These are phyloP conservation scores for Aspergillus diversus DNA, from an alignment of 495 filamentous ascomycete genomes.

Conservation along the genomic window DNA sequence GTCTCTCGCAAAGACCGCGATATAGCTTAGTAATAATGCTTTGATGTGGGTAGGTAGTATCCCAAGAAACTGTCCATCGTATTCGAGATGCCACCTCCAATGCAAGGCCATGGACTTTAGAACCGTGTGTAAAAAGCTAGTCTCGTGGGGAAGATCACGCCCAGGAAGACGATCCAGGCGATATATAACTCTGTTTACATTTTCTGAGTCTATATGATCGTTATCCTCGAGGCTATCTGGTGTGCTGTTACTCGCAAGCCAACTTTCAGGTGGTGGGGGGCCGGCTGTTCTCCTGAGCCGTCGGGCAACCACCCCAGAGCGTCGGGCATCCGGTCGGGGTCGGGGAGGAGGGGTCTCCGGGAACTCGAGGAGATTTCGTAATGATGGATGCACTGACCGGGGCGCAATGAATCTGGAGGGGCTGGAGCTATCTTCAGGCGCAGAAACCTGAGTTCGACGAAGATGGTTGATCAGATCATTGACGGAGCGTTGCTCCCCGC, in stretches of 20 bases:
- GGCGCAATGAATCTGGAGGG: constrained; percentile 26
- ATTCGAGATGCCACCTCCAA: constrained; percentile 69
- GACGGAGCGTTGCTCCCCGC: constrained; percentile 39
- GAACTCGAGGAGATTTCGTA: constrained; percentile 66
- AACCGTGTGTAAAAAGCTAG: constrained; percentile 59
- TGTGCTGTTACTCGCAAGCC: constrained; percentile 52
- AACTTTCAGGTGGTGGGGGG: constrained; percentile 72
- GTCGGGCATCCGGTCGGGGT: constrained; percentile 57
- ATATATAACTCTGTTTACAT: constrained; percentile 29
- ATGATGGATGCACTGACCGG: constrained; percentile 56
- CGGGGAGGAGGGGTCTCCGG: constrained; percentile 70
- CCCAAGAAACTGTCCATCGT: constrained; percentile 68
- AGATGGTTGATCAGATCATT: constrained; percentile 54
- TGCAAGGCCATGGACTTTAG: constrained; percentile 66
- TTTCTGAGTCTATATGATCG: constrained; percentile 4
- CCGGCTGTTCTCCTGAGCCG: constrained; percentile 60
- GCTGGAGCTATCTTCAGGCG: constrained; percentile 24
- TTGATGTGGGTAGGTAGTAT: constrained; percentile 66
- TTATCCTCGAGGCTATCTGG: constrained; percentile 2
- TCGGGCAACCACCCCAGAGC: constrained; percentile 41
- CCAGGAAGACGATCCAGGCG: constrained; percentile 51
- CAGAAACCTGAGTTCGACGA: constrained; percentile 46
- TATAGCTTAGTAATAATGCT: constrained; percentile 62
- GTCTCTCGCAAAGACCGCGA: constrained; percentile 55
- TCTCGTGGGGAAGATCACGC: constrained; percentile 41